A percentile compares a stretch with the other conserved stretches of the same genome.
Conservation (phyloP, 345 rosid species). For the Syzygium aromaticum region DNA sequence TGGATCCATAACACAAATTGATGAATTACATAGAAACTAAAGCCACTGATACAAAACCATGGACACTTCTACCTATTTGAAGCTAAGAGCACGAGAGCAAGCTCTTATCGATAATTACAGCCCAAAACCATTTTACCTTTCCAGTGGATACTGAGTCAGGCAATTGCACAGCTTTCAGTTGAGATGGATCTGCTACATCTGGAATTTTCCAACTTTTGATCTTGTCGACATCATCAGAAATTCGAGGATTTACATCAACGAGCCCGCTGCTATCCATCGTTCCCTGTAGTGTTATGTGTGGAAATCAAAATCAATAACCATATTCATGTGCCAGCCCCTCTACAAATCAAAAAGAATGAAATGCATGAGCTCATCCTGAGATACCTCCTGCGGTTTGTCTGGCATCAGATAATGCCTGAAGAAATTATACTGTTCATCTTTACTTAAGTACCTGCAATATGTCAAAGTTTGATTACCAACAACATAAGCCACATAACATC, state of each 20-base stretch:
- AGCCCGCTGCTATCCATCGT: constrained; percentile 30
- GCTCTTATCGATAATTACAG: neutral
- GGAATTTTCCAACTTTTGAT: constrained; percentile 36
- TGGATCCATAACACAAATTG: neutral
- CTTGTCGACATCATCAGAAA: constrained; percentile 31
- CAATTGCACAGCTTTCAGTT: constrained; percentile 30
- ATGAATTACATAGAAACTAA: neutral
- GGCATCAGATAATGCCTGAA: constrained; percentile 78
- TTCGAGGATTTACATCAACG: constrained; percentile 39
- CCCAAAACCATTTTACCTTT: constrained; percentile 19
- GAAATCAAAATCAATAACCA: constrained; percentile 5
- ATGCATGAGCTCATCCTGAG: neutral
- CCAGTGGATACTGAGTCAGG: constrained; percentile 26
- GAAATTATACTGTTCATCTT: constrained; percentile 79
- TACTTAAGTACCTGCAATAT: constrained; percentile 60
- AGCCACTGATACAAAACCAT: neutral
- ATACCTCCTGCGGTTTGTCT: constrained; percentile 61
- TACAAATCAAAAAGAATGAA: neutral
- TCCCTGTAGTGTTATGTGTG: constrained; percentile 24
- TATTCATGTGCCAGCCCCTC: neutral
- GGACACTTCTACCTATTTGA: neutral
- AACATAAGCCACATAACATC: neutral
- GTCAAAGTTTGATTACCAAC: constrained; percentile 3
- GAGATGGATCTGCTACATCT: constrained; percentile 34
- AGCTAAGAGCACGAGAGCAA: neutral